phyloP scores from a whole-genome alignment of 768 basidiomycete species.

The Trametes villosa region DNA sequence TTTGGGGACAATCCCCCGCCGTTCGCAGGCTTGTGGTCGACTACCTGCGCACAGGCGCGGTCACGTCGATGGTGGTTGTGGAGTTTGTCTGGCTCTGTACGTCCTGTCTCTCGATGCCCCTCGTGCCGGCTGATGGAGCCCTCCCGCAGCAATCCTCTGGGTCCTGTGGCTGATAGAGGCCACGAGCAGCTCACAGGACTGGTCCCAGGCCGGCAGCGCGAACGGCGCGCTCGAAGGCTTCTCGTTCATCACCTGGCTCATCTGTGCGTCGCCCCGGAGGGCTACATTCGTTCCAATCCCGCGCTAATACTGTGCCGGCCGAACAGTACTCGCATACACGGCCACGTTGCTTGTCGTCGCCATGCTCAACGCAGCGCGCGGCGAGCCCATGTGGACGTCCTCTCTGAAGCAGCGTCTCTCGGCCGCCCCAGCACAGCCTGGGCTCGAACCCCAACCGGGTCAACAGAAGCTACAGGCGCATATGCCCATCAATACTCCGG shows the following conservation, averaged over 20 bases:
- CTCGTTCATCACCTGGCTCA: slow-evolving; percentile 32
- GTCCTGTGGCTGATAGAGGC: slow-evolving; percentile 36
- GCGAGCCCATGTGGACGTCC: slow-evolving; percentile 19
- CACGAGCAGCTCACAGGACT: slow-evolving; percentile 17
- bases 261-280: slow-evolving; percentile 16
- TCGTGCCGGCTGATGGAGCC: not conserved
- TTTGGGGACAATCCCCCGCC: too few species aligned
- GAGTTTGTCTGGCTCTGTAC: slow-evolving; percentile 35
- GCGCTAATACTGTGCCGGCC: too few species aligned
- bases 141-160: slow-evolving; percentile 35
- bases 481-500: too few species aligned
- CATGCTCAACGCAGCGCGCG: slow-evolving; percentile 7
- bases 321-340: slow-evolving; percentile 23
- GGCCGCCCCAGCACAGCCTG: too few species aligned
- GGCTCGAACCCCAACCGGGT: too few species aligned
- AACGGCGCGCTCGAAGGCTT: slow-evolving; percentile 34
- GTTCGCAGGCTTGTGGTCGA: slow-evolving; percentile 36
- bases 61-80: slow-evolving; percentile 36
- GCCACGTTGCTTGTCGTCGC: slow-evolving; percentile 21
- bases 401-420: slow-evolving; percentile 17
- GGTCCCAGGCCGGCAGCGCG: slow-evolving; percentile 30
- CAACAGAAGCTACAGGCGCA: too few species aligned
- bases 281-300: not conserved
- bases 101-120: not conserved
- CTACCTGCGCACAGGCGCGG: slow-evolving; percentile 30